Percentiles rank a stretch among this genome's conserved stretches.
phyloP scores from a whole-genome alignment of 2,329 filamentous ascomycete genomes.

The Xylaria sp. region DNA sequence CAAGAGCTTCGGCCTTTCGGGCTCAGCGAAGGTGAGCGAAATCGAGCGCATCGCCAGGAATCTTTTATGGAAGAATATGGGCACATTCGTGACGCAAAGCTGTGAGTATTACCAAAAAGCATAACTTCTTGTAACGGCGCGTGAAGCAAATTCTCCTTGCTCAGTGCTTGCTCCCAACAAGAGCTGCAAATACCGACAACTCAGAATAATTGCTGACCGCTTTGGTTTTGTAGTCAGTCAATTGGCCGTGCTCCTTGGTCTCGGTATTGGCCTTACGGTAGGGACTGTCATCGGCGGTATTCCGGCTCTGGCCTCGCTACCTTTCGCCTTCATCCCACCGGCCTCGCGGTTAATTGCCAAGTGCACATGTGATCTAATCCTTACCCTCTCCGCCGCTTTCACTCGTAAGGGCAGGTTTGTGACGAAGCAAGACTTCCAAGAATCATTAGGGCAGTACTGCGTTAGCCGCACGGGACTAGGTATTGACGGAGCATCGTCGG shows the following conservation, averaged over 20 bases:
- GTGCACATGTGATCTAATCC: slow-evolving; percentile 33
- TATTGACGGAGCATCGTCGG: slow-evolving; percentile 17
- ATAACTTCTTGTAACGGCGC: background rate
- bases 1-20: slow-evolving; percentile 34
- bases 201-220: background rate
- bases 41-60: slow-evolving; percentile 30
- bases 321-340: slow-evolving; percentile 31
- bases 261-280: slow-evolving; percentile 30
- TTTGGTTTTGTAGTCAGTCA: slow-evolving; percentile 18
- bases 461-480: slow-evolving; percentile 23
- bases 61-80: slow-evolving; percentile 36
- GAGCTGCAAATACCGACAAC: background rate
- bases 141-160: background rate
- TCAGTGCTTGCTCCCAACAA: background rate
- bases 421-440: slow-evolving; percentile 32
- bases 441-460: slow-evolving; percentile 26
- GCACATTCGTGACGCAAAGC: slow-evolving; percentile 31
- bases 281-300: slow-evolving; percentile 35
- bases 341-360: slow-evolving; percentile 32
- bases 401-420: slow-evolving; percentile 31
- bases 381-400: slow-evolving; percentile 30
- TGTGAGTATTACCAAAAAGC: slow-evolving; percentile 16
- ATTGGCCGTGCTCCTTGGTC: slow-evolving; percentile 24
- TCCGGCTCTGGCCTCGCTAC: slow-evolving; percentile 28
- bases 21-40: slow-evolving; percentile 27